phyloP scores from a whole-genome alignment of 2,329 filamentous ascomycete genomes.

The Alternaria atra region DNA sequence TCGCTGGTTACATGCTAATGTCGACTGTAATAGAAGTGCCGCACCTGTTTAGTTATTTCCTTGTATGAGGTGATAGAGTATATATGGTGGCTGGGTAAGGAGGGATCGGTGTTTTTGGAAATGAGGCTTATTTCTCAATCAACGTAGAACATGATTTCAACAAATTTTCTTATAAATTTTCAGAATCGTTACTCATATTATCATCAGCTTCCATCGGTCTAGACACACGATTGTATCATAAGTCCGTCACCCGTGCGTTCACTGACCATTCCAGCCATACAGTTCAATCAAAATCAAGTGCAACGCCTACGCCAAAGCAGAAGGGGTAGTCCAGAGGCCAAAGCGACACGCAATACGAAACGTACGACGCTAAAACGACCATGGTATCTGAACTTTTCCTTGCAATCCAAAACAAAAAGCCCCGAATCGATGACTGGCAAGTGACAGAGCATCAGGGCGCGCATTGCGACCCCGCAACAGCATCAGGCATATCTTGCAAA shows the following conservation, averaged over 20 bases:
- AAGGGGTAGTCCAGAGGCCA: conserved; percentile 13
- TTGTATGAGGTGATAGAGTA: too few relatives aligned
- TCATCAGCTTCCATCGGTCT: background rate
- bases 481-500: background rate
- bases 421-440: background rate
- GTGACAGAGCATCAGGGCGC: background rate
- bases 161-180: background rate
- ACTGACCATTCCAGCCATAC: background rate
- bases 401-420: background rate
- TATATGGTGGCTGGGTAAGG: background rate
- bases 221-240: background rate
- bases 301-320: conserved; percentile 9
- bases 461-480: background rate
- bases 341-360: conserved; percentile 10
- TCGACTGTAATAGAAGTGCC: too few relatives aligned
- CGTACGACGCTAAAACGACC: conserved; percentile 20
- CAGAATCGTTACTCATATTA: background rate
- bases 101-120: background rate
- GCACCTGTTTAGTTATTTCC: too few relatives aligned
- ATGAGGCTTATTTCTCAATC: background rate
- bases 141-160: background rate
- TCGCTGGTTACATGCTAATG: too few relatives aligned
- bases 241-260: background rate
- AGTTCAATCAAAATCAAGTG: conserved; percentile 3
- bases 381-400: conserved; percentile 36